Conservation (phyloP, 2,329 filamentous ascomycete species). For the Colletotrichum sansevieriae region DNA sequence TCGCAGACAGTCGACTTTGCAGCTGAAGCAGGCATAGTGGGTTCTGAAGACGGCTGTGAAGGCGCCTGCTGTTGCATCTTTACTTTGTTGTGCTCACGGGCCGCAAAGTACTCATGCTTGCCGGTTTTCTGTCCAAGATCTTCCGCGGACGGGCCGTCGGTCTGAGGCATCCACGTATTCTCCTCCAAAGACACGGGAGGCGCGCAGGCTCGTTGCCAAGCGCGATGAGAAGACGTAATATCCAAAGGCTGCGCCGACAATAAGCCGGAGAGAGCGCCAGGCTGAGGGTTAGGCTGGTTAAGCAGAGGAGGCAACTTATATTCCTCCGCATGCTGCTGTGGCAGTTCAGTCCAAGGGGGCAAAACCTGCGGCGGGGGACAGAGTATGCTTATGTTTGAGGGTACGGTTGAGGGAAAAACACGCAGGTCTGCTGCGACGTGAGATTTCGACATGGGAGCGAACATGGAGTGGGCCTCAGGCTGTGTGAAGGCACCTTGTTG, state of each 20-base stretch:
- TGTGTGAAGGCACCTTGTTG: too few relatives aligned
- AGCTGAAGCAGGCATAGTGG: background rate
- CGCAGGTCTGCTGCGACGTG: too few relatives aligned
- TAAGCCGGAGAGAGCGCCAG: background rate
- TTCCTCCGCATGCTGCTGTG: background rate
- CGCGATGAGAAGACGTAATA: background rate
- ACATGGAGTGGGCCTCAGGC: too few relatives aligned
- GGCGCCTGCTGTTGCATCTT: background rate
- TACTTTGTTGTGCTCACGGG: constrained; percentile 54
- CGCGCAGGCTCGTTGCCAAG: background rate
- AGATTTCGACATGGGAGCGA: too few relatives aligned
- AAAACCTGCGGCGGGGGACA: background rate
- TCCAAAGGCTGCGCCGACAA: background rate
- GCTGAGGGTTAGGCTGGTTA: background rate
- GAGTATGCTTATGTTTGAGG: background rate
- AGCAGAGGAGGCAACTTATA: constrained; percentile 8
- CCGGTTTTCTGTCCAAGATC: constrained; percentile 52
- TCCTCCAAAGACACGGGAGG: background rate
- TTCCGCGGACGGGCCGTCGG: constrained; percentile 43
- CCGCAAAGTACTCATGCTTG: constrained; percentile 56
- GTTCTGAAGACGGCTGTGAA: background rate
- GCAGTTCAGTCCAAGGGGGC: background rate
- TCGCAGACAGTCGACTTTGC: background rate
- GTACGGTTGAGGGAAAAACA: too few relatives aligned
- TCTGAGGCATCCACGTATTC: constrained; percentile 5